These are phyloP conservation scores for Phlyctochytrium arcticum DNA, from an alignment of 192 early-diverging fungal species.

Conservation along the genomic window DNA sequence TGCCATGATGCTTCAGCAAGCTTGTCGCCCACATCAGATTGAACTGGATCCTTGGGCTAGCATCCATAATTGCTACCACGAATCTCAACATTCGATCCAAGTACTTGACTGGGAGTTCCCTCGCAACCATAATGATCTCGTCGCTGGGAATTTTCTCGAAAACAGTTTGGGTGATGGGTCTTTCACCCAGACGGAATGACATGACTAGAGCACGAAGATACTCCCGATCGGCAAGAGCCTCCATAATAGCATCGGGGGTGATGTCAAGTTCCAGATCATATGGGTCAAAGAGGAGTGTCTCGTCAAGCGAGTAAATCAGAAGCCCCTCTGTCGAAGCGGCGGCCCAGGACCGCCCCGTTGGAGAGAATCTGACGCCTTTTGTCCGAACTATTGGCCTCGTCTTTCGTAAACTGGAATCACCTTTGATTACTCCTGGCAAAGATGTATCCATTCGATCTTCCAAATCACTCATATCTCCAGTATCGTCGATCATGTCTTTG, in stretches of 20 bases:
- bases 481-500: conserved; percentile 74
- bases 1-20: conserved; percentile 71
- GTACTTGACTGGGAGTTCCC: conserved; percentile 82
- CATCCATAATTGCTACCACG: conserved; percentile 74
- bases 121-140: conserved; percentile 66
- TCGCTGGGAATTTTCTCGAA: conserved; percentile 75
- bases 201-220: conserved; percentile 87
- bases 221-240: conserved; percentile 66
- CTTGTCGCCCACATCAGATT: conserved; percentile 78
- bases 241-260: conserved; percentile 80
- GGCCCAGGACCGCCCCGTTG: conserved; percentile 92
- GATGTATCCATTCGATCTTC: conserved; percentile 78
- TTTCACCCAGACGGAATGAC: conserved; percentile 91
- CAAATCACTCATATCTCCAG: conserved; percentile 75
- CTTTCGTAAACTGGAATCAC: conserved; percentile 77
- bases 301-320: conserved; percentile 92
- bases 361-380: conserved; percentile 84
- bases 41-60: conserved; percentile 81
- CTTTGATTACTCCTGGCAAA: conserved; percentile 83
- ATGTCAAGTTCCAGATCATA: conserved; percentile 97
- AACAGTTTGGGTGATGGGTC: conserved; percentile 66
- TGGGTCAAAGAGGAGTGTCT: conserved; percentile 90
- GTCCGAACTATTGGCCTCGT: conserved; percentile 79
- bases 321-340: conserved; percentile 95
- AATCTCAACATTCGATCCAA: conserved; percentile 80